A percentile compares a stretch with the other conserved stretches of the same genome.
phyloP scores from a whole-genome alignment of 306 rosid species.

The Lathyrus aphaca region DNA sequence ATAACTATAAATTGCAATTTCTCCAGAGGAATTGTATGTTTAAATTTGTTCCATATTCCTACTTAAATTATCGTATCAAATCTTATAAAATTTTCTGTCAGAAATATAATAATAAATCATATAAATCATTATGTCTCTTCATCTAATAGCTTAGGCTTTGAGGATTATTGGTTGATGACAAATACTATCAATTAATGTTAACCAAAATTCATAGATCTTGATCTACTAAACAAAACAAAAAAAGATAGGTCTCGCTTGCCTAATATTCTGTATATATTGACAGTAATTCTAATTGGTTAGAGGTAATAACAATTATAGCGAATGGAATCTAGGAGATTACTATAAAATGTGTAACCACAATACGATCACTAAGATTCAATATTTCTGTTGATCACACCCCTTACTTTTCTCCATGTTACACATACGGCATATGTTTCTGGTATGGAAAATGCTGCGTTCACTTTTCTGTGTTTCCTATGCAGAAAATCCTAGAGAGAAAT shows the following conservation, averaged over 20 bases:
- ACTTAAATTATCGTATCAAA: background rate
- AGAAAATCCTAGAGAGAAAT: slow-evolving; percentile 30
- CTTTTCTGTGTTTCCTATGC: slow-evolving; percentile 19
- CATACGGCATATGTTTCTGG: slow-evolving; percentile 2
- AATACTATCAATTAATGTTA: slow-evolving; percentile 24
- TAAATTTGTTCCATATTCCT: slow-evolving; percentile 18
- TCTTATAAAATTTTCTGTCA: background rate
- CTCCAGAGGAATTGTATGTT: slow-evolving; percentile 8
- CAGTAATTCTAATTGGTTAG: slow-evolving; percentile 12
- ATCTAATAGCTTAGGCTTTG: slow-evolving; percentile 1
- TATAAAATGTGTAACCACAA: slow-evolving; percentile 16
- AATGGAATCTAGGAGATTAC: slow-evolving; percentile 21
- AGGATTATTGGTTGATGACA: background rate
- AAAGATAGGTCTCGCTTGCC: background rate
- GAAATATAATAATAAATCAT: background rate
- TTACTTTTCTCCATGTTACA: slow-evolving; percentile 18
- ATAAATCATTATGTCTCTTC: background rate
- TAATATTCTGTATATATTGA: background rate
- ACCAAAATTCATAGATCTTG: slow-evolving; percentile 3
- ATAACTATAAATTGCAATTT: slow-evolving; percentile 22
- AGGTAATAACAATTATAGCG: slow-evolving; percentile 1
- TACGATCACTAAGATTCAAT: slow-evolving; percentile 7
- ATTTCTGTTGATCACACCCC: slow-evolving; percentile 7
- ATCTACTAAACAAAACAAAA: background rate
- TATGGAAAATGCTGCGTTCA: slow-evolving; percentile 13